Conservation (phyloP, 139 green algal species). For the Pleodorina starrii region DNA sequence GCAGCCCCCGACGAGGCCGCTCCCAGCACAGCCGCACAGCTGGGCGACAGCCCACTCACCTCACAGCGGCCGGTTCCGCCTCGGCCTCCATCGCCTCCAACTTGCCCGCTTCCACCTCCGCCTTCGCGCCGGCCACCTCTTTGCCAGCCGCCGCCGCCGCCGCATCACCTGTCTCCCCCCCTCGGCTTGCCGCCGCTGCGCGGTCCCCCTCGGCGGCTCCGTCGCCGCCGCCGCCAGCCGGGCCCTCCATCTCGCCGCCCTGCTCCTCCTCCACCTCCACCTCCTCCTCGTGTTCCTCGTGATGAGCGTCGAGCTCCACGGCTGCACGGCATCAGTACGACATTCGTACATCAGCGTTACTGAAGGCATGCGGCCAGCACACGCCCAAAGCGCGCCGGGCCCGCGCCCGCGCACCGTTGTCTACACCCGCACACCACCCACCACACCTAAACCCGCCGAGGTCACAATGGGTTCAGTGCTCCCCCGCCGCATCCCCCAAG, state of each 20-base stretch:
- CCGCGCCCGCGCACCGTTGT: no score
- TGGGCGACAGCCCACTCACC: no score
- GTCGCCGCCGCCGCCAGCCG: neutral
- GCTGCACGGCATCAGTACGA: neutral
- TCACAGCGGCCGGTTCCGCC: neutral
- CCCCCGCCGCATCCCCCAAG: neutral
- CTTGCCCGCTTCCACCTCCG: neutral
- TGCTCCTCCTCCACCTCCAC: neutral
- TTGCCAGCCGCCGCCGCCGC: neutral
- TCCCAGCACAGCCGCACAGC: no score
- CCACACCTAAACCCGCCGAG: no score
- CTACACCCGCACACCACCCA: no score
- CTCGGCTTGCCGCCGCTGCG: neutral
- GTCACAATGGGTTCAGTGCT: no score
- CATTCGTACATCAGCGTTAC: no score
- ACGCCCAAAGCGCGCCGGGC: no score
- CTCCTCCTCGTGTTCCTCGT: slow-evolving; percentile 18
- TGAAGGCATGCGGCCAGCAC: no score
- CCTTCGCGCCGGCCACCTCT: neutral
- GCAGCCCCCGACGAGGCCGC: no score
- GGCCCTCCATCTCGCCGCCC: neutral
- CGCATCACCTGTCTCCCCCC: neutral
- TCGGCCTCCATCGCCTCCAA: neutral
- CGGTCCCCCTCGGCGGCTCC: neutral
- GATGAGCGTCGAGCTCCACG: slow-evolving; percentile 24